Percentiles rank a stretch among this genome's conserved stretches.
These are phyloP conservation scores for Ophiostoma triangulosporum DNA, from an alignment of 2,329 filamentous ascomycete species.

Conservation along the genomic window DNA sequence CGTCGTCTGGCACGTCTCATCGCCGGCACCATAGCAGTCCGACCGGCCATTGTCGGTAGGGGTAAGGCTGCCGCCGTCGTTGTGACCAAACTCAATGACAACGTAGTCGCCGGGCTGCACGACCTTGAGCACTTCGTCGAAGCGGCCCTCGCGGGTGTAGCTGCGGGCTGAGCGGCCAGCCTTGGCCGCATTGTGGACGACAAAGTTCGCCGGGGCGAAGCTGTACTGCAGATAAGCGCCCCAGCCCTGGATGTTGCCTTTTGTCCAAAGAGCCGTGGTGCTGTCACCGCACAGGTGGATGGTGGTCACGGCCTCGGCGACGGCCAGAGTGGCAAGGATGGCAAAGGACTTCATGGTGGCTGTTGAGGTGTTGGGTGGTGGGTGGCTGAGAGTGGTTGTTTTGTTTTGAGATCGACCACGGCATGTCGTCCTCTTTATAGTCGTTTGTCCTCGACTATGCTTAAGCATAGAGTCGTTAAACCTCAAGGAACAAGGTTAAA, in stretches of 20 bases:
- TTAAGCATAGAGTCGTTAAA: no score
- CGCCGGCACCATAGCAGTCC: constrained; percentile 39
- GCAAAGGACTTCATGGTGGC: neutral
- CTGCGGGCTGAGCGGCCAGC: constrained; percentile 53
- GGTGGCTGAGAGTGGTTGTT: no score
- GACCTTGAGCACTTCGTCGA: constrained; percentile 36
- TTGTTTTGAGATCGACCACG: no score
- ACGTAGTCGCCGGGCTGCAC: constrained; percentile 46
- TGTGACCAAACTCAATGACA: constrained; percentile 58
- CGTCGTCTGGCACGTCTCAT: constrained; percentile 34
- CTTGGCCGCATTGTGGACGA: constrained; percentile 54
- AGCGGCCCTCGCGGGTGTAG: constrained; percentile 52
- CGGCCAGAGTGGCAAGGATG: neutral
- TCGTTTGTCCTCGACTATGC: no score
- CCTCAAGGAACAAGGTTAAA: no score
- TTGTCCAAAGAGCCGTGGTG: constrained; percentile 35
- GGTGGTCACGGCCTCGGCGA: constrained; percentile 16
- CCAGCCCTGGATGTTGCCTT: constrained; percentile 30
- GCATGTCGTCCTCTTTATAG: no score
- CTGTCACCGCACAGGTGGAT: constrained; percentile 42
- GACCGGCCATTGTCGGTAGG: constrained; percentile 44
- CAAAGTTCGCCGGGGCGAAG: constrained; percentile 24
- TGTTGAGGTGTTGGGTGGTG: no score
- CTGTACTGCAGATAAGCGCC: constrained; percentile 41
- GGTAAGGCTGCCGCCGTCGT: constrained; percentile 46